Conservation (phyloP, 352 stramenopile genomes). For the Thalassiosira pacifica region DNA sequence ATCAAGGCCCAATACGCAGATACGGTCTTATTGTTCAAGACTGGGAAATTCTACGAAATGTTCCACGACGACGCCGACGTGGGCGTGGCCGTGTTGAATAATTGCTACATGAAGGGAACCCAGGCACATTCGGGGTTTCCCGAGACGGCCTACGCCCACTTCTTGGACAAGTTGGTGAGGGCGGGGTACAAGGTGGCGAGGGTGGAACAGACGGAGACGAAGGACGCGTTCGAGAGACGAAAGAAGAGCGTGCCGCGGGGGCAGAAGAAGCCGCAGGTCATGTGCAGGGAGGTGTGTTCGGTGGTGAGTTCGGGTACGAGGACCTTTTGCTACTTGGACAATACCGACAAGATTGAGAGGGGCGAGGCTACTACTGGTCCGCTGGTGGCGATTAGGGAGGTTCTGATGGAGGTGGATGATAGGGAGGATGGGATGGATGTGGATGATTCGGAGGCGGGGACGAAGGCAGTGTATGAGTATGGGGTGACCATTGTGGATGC, state of each 20-base stretch:
- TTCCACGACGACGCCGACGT: conserved; percentile 99
- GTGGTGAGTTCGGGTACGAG: conserved; percentile 95
- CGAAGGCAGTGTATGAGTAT: conserved; percentile 89
- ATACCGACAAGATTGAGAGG: conserved; percentile 69
- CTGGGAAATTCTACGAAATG: conserved; percentile 96
- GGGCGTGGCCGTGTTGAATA: conserved; percentile 92
- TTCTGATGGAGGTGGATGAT: conserved; percentile 45
- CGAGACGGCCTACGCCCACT: conserved; percentile 97
- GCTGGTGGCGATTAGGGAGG: conserved; percentile 82
- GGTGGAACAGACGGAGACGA: conserved; percentile 99
- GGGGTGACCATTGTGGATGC: conserved; percentile 96
- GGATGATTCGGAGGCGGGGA: conserved; percentile 52
- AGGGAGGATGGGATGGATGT: conserved; percentile 58
- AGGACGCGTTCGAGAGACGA: conserved; percentile 94
- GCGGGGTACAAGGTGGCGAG: conserved; percentile 97
- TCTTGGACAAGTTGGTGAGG: conserved; percentile 93
- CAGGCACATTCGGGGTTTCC: conserved; percentile 98
- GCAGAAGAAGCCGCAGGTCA: conserved; percentile 85
- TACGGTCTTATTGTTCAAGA: conserved; percentile 99
- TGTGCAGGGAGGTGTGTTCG: conserved; percentile 94
- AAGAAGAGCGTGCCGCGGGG: conserved; percentile 86
- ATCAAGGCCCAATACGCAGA: conserved; percentile 98
- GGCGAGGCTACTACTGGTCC: conserved; percentile 59
- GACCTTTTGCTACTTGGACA: conserved; percentile 95
- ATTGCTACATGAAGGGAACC: conserved; percentile 99